These are phyloP conservation scores for Patellifolia procumbens DNA, from an alignment of 179 eudicot genomes.

Conservation along the genomic window DNA sequence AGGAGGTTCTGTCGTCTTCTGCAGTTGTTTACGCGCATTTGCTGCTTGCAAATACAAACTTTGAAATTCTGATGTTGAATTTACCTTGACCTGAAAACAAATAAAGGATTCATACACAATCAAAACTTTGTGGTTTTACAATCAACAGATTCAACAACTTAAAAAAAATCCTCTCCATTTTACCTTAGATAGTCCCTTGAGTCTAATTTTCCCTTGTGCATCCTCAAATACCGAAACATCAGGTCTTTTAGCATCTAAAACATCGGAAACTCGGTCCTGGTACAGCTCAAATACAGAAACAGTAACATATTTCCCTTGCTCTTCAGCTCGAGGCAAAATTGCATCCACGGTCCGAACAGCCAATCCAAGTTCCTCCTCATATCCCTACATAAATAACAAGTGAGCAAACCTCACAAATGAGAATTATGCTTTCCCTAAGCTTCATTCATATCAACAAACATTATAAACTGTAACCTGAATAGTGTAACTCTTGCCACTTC, in stretches of 20 bases:
- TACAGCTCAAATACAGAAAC: constrained; percentile 70
- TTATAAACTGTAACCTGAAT: constrained; percentile 50
- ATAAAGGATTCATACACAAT: constrained; percentile 5
- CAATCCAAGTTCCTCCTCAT: constrained; percentile 6
- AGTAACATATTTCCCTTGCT: constrained; percentile 43
- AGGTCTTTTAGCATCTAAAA: constrained; percentile 51
- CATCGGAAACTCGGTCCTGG: constrained; percentile 71
- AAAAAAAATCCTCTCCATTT: not conserved
- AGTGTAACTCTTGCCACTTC: constrained; percentile 86
- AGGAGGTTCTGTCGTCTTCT: constrained; percentile 43
- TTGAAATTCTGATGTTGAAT: constrained; percentile 58
- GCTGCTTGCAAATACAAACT: constrained; percentile 39
- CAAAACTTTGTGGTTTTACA: too few species aligned
- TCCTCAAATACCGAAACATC: constrained; percentile 71
- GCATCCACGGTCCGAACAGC: constrained; percentile 1
- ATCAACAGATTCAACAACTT: not conserved
- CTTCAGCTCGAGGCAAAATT: constrained; percentile 50
- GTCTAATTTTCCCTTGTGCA: constrained; percentile 64
- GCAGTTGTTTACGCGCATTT: constrained; percentile 32
- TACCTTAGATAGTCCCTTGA: constrained; percentile 87
- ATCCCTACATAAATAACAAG: not conserved
- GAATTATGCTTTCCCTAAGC: not conserved
- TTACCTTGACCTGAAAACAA: constrained; percentile 51
- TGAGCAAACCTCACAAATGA: not conserved
- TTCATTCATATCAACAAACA: not conserved